Evolutionary conservation across 441 rosid genomes (phyloP).

Genomic region (Syzygium syzygioides): DNA sequence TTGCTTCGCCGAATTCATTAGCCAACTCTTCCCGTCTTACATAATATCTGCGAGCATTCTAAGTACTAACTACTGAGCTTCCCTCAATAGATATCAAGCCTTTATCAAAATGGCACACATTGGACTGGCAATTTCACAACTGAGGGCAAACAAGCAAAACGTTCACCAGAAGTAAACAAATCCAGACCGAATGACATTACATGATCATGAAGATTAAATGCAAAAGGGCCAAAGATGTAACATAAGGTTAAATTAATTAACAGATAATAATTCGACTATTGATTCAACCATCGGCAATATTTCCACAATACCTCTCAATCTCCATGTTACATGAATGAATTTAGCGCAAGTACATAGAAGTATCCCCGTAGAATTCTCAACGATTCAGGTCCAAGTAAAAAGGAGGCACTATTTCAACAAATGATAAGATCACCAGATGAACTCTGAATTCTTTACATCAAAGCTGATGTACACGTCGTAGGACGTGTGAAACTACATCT

Average conservation of each 20-base stretch:
- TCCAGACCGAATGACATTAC: neutral
- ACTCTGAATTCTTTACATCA: neutral
- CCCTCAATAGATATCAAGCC: neutral
- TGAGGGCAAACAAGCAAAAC: neutral
- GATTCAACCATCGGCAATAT: neutral
- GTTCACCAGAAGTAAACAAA: neutral
- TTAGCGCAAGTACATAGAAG: neutral
- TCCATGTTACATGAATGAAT: neutral
- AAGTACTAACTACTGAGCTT: neutral
- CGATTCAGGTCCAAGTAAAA: neutral
- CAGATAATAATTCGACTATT: neutral
- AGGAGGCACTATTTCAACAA: neutral
- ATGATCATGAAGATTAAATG: neutral
- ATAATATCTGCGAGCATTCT: neutral
- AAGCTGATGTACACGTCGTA: slow-evolving; percentile 12
- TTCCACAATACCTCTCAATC: neutral
- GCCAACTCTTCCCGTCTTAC: neutral
- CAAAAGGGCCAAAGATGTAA: neutral
- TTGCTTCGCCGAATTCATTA: neutral
- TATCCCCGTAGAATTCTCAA: neutral
- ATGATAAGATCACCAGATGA: neutral
- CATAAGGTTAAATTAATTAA: neutral
- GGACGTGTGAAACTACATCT: slow-evolving; percentile 37
- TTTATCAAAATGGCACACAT: neutral
- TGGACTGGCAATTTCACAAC: neutral